Evolutionary conservation across 2,329 filamentous ascomycete genomes (phyloP).

Genomic region (Coleophoma eucalyptorum): DNA sequence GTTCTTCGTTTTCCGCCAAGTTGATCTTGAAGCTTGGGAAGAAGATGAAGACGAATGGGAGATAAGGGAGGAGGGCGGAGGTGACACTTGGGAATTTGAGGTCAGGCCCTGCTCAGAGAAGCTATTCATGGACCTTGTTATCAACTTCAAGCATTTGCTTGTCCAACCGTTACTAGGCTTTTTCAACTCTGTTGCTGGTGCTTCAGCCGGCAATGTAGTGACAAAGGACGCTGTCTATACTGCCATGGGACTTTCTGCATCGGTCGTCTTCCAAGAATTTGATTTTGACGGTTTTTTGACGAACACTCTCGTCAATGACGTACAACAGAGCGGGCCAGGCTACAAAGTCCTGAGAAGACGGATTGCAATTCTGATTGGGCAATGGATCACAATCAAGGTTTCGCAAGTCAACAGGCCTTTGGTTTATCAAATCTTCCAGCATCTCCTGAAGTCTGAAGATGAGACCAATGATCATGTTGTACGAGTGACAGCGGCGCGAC

Average conservation of each 20-base stretch:
- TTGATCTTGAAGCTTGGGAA: constrained; percentile 88
- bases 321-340: constrained; percentile 55
- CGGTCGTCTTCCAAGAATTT: constrained; percentile 68
- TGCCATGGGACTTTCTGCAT: constrained; percentile 80
- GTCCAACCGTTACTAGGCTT: constrained; percentile 77
- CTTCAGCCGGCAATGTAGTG: constrained; percentile 60
- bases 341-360: constrained; percentile 84
- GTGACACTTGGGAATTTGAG: constrained; percentile 87
- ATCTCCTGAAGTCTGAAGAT: constrained; percentile 76
- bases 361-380: constrained; percentile 82
- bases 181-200: constrained; percentile 72
- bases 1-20: constrained; percentile 82
- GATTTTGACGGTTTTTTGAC: constrained; percentile 81
- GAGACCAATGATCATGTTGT: constrained; percentile 86
- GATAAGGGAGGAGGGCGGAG: constrained; percentile 77
- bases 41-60: constrained; percentile 97
- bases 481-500: constrained; percentile 82
- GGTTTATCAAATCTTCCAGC: constrained; percentile 85
- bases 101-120: constrained; percentile 91
- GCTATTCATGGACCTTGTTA: constrained; percentile 85
- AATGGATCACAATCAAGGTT: constrained; percentile 83
- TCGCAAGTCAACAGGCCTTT: constrained; percentile 63
- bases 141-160: constrained; percentile 81
- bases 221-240: constrained; percentile 95
- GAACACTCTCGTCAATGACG: constrained; percentile 73